A percentile compares a stretch with the other conserved stretches of the same genome.
Evolutionary conservation across 169 alveolate species (phyloP).

Genomic region (Perkinsus chesapeaki): DNA sequence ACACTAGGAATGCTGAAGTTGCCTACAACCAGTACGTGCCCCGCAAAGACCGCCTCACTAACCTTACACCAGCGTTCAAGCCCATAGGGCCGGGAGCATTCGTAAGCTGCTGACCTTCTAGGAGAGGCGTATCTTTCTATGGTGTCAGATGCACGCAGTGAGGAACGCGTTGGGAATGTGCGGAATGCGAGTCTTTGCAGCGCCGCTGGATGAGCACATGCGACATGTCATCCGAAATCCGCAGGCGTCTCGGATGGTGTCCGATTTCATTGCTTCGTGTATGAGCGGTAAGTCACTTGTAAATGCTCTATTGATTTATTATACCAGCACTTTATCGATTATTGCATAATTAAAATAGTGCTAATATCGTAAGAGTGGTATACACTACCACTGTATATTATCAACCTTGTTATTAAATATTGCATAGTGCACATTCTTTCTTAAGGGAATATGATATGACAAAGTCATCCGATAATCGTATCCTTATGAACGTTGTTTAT

Average conservation of each 20-base stretch:
- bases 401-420: no score
- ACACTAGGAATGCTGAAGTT: background rate
- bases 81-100: background rate
- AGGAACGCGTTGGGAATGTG: background rate
- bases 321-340: no score
- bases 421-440: no score
- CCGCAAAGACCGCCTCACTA: background rate
- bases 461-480: no score
- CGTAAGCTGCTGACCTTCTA: background rate
- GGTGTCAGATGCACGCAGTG: background rate
- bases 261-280: background rate
- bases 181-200: background rate
- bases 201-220: background rate
- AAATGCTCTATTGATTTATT: no score
- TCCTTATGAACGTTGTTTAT: background rate
- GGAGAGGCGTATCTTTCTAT: background rate
- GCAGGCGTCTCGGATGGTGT: background rate
- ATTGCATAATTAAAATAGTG: no score
- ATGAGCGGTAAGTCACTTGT: background rate
- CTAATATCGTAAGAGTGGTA: no score
- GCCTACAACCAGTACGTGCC: background rate
- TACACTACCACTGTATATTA: no score
- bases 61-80: background rate
- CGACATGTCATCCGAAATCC: background rate
- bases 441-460: no score